Evolutionary conservation across 1,284 basidiomycete genomes (phyloP).

Genomic region (Omphalotus olearius): DNA sequence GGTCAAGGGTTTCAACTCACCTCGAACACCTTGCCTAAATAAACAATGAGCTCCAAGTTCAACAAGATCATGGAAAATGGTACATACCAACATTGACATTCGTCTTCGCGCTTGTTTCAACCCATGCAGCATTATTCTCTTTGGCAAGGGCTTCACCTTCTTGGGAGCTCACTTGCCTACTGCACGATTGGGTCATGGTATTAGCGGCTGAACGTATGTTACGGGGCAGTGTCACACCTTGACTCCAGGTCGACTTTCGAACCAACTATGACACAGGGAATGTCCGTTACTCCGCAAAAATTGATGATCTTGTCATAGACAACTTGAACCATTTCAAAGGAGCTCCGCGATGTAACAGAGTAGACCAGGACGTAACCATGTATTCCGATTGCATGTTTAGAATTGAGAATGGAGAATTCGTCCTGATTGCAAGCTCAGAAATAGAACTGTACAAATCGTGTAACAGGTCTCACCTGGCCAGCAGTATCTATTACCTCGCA

Average conservation of each 20-base stretch:
- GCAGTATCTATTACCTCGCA: slow-evolving; percentile 99
- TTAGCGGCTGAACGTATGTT: not conserved
- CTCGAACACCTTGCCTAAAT: slow-evolving; percentile 82
- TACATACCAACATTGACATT: slow-evolving; percentile 79
- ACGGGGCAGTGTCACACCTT: slow-evolving; percentile 46
- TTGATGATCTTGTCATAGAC: slow-evolving; percentile 98
- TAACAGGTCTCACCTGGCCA: slow-evolving; percentile 63
- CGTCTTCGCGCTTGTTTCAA: slow-evolving; percentile 88
- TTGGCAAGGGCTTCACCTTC: slow-evolving; percentile 80
- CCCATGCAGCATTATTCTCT: slow-evolving; percentile 70
- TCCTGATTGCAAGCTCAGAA: slow-evolving; percentile 31
- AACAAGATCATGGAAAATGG: slow-evolving; percentile 5
- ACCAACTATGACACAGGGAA: slow-evolving; percentile 95
- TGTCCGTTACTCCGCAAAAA: slow-evolving; percentile 85
- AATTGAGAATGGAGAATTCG: slow-evolving; percentile 47
- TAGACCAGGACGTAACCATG: slow-evolving; percentile 73
- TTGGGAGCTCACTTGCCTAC: slow-evolving; percentile 71
- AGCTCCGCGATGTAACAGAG: slow-evolving; percentile 87
- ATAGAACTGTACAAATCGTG: not conserved
- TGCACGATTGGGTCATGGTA: slow-evolving; percentile 25
- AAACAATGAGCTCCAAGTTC: not conserved
- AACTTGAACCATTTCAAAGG: slow-evolving; percentile 95
- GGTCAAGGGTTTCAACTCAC: slow-evolving; percentile 24
- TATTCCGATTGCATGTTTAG: slow-evolving; percentile 49
- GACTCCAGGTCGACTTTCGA: slow-evolving; percentile 86